Conservation (phyloP, 495 filamentous ascomycete genomes). For the Tuber indicum region DNA sequence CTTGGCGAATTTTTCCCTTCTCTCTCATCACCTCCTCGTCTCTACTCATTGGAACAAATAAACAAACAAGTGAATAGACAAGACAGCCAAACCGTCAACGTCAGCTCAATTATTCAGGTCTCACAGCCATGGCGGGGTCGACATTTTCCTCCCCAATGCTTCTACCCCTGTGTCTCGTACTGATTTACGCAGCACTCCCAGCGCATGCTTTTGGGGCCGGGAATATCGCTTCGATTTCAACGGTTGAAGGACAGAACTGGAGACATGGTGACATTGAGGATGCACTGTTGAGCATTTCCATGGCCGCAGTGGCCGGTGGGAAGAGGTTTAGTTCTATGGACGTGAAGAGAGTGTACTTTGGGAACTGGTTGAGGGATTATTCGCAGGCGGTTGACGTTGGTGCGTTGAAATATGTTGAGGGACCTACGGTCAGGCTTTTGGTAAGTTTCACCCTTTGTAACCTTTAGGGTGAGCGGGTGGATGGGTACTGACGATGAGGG, state of each 20-base stretch:
- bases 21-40: conserved; percentile 8
- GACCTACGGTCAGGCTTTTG: conserved; percentile 80
- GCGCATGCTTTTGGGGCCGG: conserved; percentile 79
- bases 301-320: conserved; percentile 69
- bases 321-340: conserved; percentile 83
- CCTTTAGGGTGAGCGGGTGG: background rate
- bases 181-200: conserved; percentile 57
- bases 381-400: conserved; percentile 78
- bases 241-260: conserved; percentile 66
- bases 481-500: background rate
- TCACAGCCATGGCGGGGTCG: conserved; percentile 24
- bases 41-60: background rate
- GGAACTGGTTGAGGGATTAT: conserved; percentile 86
- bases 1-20: conserved; percentile 2
- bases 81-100: background rate
- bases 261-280: conserved; percentile 97
- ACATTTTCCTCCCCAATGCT: conserved; percentile 27
- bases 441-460: conserved; percentile 43
- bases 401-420: conserved; percentile 77
- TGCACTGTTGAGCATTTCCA: conserved; percentile 64
- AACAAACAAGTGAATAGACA: background rate
- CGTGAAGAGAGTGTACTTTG: conserved; percentile 80
- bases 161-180: conserved; percentile 51
- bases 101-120: background rate
- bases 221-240: conserved; percentile 69